Base-by-base conservation (phyloP, 768 basidiomycete species). In the Suillus bovinus region DNA sequence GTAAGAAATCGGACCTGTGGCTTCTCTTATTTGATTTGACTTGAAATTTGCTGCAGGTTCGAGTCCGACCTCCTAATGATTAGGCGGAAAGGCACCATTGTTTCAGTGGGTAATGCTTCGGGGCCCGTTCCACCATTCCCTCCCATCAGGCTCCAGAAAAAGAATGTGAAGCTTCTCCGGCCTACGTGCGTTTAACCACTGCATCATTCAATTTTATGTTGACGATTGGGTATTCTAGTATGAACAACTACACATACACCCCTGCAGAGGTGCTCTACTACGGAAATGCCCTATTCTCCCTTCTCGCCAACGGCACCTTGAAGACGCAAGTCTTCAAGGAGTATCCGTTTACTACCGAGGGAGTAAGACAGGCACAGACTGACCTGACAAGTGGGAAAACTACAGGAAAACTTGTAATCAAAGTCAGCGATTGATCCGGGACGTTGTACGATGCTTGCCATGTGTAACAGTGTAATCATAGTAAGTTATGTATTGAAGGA, bases 101-200 rank as follows among this genome's bases (percentile, higher is more conserved):
- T 97, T 16, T 89, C 87, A 8, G 85, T 94, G 59, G 97, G 97
- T 0, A 99, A 98, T 68, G 93, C 96, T 0, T 96, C 94, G 8
- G 95, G 95, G 3, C 75, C 88, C 8, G 90, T 93, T 3, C 84
- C 85, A 36, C 89, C 92, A 0, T 87, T 97, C 71, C 76, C 88
- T 3, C 83, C 90, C 0, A 76, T 91, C 55, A 89, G 84, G 68
- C 85, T 99, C 13, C 77, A 80, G 0, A 82, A 87, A 63, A 99
- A 95, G 80, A 96, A 96, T 67, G 71, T 96, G 66, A 91, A 87
- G 67, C 77, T 93, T 11, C 66, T 86, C 52, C 86, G 91, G 38
- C 92, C 93, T n/a, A 84, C 81, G 91, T 93, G 68, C 62, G 86
- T 7, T 13, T 5, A n/a, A 39, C 13, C 6, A 39, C 38, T 5